Percentiles rank a stretch among this genome's conserved stretches.
These are phyloP conservation scores for Rhododendron mucronatum DNA, from an alignment of 148 eudicot species.

Conservation along the genomic window DNA sequence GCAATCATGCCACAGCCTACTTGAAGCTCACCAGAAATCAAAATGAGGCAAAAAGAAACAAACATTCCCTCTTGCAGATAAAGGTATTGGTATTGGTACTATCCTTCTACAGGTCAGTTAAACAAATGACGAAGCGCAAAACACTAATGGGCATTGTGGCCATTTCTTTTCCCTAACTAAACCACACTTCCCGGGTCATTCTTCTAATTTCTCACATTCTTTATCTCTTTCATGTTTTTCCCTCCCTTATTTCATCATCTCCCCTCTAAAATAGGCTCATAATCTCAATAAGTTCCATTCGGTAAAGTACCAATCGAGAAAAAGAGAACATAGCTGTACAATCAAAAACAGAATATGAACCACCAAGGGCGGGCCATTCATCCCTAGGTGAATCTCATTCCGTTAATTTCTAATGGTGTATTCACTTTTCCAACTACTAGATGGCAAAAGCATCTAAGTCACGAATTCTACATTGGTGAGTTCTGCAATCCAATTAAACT, in stretches of 20 bases:
- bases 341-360: not conserved
- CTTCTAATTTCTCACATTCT: not conserved
- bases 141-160: not conserved
- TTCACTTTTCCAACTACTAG: not conserved
- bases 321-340: not conserved
- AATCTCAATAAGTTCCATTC: not conserved
- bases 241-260: not conserved
- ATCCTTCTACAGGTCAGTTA: not conserved
- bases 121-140: not conserved
- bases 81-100: not conserved
- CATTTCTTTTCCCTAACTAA: not conserved
- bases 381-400: not conserved
- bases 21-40: not conserved
- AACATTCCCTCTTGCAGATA: not conserved
- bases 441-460: not conserved
- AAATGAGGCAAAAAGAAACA: not conserved
- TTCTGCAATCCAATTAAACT: not conserved
- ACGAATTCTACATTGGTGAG: not conserved
- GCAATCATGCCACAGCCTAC: not conserved
- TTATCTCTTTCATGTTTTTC: not conserved
- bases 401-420: not conserved
- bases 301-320: not conserved
- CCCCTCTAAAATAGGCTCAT: not conserved
- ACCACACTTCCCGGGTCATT: not conserved
- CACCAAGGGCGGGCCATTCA: not conserved